Evolutionary conservation across 768 basidiomycete species (phyloP).

Genomic region (Russula compacta): DNA sequence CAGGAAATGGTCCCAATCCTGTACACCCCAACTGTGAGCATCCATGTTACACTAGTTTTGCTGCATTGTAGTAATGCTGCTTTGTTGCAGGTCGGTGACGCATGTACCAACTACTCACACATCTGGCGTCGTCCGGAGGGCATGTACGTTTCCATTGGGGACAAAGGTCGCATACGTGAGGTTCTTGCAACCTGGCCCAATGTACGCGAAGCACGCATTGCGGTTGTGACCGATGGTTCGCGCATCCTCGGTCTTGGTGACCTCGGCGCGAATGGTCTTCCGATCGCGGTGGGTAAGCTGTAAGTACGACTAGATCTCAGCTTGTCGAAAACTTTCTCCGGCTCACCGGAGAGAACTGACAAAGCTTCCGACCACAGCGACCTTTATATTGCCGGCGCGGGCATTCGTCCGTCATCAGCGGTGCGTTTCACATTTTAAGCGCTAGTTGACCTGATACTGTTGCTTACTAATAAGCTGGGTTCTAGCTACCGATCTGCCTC

Average conservation of each 20-base stretch:
- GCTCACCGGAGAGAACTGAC: background rate
- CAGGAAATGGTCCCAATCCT: slow-evolving; percentile 66
- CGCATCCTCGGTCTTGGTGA: slow-evolving; percentile 87
- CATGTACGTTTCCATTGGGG: slow-evolving; percentile 65
- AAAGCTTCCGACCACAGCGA: background rate
- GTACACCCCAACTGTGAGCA: slow-evolving; percentile 89
- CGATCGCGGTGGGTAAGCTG: slow-evolving; percentile 84
- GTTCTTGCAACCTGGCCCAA: slow-evolving; percentile 70
- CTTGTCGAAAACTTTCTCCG: background rate
- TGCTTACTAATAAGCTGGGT: background rate
- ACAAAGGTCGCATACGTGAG: slow-evolving; percentile 70
- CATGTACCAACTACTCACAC: slow-evolving; percentile 19
- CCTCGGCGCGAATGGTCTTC: slow-evolving; percentile 76
- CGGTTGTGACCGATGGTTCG: slow-evolving; percentile 88
- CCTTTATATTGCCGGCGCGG: slow-evolving; percentile 23
- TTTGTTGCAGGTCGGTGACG: slow-evolving; percentile 18
- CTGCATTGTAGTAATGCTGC: slow-evolving; percentile 62
- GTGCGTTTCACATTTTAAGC: slow-evolving; percentile 28
- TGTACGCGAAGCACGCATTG: slow-evolving; percentile 67
- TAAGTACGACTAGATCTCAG: slow-evolving; percentile 23
- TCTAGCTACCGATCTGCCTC: slow-evolving; percentile 54
- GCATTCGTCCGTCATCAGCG: slow-evolving; percentile 67
- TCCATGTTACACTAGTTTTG: slow-evolving; percentile 70
- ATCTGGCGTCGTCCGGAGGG: slow-evolving; percentile 20
- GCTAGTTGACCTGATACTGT: background rate